These are phyloP conservation scores for Symbiodinium pilosum DNA, from an alignment of 73 alveolate genomes.

Conservation along the genomic window DNA sequence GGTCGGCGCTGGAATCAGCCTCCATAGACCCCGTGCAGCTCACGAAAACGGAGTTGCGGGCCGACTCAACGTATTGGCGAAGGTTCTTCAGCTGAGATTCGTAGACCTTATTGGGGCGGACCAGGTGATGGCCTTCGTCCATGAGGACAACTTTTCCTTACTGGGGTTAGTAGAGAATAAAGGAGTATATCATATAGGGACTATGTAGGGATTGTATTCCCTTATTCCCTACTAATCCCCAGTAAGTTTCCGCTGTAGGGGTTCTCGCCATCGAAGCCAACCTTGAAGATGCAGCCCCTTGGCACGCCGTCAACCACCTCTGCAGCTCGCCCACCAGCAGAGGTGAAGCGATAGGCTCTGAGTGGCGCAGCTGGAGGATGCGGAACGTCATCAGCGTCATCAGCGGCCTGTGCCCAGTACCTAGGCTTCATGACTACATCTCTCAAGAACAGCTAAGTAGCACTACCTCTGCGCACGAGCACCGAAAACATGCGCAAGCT, in stretches of 20 bases:
- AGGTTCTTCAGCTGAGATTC: background rate
- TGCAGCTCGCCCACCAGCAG: slow-evolving; percentile 62
- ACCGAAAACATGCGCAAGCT: too few species aligned
- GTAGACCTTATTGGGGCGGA: slow-evolving; percentile 21
- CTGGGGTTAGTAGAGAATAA: too few species aligned
- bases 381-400: too few species aligned
- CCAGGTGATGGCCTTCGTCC: slow-evolving; percentile 62
- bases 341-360: slow-evolving; percentile 40
- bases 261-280: background rate
- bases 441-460: too few species aligned
- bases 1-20: slow-evolving; percentile 28
- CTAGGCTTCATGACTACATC: too few species aligned
- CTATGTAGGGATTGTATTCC: too few species aligned
- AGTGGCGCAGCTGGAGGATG: slow-evolving; percentile 41
- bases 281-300: slow-evolving; percentile 53
- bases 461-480: too few species aligned
- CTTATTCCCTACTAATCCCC: too few species aligned
- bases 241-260: background rate
- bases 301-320: slow-evolving; percentile 56
- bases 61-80: slow-evolving; percentile 5
- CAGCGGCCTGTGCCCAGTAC: background rate
- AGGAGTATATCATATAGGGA: too few species aligned
- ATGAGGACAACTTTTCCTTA: slow-evolving; percentile 28
- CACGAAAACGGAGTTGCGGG: slow-evolving; percentile 14
- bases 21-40: slow-evolving; percentile 66